Evolutionary conservation across 106 monocot genomes (phyloP), one percentile per base, ranked within the genome.

Genomic region (Platanthera guangdongensis): DNA sequence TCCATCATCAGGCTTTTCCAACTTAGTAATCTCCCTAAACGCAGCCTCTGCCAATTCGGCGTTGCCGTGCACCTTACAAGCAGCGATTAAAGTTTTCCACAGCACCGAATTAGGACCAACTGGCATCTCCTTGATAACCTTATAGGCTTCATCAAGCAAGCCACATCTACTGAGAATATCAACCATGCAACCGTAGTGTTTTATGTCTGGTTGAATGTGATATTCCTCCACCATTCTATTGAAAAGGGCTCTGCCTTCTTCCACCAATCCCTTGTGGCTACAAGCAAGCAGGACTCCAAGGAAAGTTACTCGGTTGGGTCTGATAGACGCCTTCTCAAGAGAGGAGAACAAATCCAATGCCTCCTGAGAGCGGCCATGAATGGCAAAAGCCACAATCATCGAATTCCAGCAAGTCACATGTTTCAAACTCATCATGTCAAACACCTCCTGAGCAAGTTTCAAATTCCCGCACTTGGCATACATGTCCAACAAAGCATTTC

Each of bases 131-230:
- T 83, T 87, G 47, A 88, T 85, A 72, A 88, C 72, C 13, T 53
- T 48, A 80, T 75, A 82, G 57, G 91, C 87, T 73, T 94, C 87
- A 11, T 85, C 47, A 62, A 94, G 76, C 60, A 78, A 53, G 2
- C 91, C 89, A n/a, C 78, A 76, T 73, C 91, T 68, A 78, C 87
- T 79, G 7, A 91, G 78, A 57, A 91, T 68, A 81, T 94, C 94
- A 74, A 87, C 77, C 90, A 94, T 94, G 82, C 91, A 94, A 25
- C 85, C 88, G 50, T 94, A 89, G 71, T 91, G 94, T 80, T 94
- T 91, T 68, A 89, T 82, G 52, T 87, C 79, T 12, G 88, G 89
- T 16, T 78, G n/a, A 25, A 91, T 87, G 11, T 75, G 62, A 52
- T 91, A 91, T 28, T 83, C 71, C 2, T 80, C 12, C 9, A 80